Percentiles rank a stretch among this genome's conserved stretches.
These are phyloP conservation scores for Ogataea henricii DNA, from an alignment of 805 yeast genomes.

Conservation along the genomic window DNA sequence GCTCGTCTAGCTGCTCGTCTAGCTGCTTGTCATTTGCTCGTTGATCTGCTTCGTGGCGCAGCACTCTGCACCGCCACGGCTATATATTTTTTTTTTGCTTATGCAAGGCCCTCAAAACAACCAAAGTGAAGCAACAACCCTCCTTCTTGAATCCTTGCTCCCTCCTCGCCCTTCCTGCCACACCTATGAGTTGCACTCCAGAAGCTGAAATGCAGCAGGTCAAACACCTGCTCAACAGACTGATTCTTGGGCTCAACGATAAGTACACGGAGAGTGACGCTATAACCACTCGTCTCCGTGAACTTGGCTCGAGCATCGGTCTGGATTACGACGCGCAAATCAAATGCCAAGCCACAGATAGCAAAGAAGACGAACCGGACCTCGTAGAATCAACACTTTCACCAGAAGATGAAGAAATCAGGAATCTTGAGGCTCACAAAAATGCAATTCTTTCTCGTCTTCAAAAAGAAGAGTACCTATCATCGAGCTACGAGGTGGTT, in stretches of 20 bases:
- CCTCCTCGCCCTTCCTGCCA: not conserved
- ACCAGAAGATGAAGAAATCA: conserved; percentile 20
- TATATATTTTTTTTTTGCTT: too few species aligned
- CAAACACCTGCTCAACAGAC: conserved; percentile 27
- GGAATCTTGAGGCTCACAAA: conserved; percentile 29
- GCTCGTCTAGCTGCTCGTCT: too few species aligned
- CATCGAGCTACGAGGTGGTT: conserved; percentile 28
- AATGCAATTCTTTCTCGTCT: conserved; percentile 30
- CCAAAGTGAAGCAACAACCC: too few species aligned
- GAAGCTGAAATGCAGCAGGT: conserved; percentile 23
- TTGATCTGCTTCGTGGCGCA: too few species aligned
- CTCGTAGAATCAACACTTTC: conserved; percentile 12
- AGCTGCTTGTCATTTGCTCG: too few species aligned
- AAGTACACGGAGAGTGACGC: conserved; percentile 28
- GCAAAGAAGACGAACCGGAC: not conserved
- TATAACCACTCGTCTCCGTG: conserved; percentile 18
- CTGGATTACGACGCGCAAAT: conserved; percentile 14
- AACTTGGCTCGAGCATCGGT: conserved; percentile 11
- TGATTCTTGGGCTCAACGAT: conserved; percentile 33
- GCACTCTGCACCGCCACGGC: too few species aligned
- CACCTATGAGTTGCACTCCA: conserved; percentile 8
- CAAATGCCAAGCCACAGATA: not conserved
- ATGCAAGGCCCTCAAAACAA: too few species aligned
- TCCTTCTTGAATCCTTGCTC: not conserved
- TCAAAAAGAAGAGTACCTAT: conserved; percentile 37